Evolutionary conservation across 2,329 filamentous ascomycete species (phyloP).

Genomic region (Aspergillus pseudonomiae): DNA sequence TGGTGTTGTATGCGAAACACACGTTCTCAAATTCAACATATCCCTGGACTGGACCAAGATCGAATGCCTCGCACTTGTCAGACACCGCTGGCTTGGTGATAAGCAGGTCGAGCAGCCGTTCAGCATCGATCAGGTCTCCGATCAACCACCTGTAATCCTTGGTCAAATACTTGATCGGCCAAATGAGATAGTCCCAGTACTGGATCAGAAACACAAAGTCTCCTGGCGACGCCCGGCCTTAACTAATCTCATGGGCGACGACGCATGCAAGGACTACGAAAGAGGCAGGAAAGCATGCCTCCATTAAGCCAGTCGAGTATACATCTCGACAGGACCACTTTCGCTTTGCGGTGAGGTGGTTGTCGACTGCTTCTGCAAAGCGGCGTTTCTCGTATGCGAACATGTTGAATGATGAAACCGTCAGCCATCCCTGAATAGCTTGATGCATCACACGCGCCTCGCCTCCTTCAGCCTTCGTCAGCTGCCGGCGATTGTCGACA

Average conservation of each 20-base stretch:
- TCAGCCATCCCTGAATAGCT: neutral
- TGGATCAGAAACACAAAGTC: neutral
- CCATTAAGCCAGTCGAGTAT: neutral
- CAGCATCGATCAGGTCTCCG: neutral
- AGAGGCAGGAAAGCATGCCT: neutral
- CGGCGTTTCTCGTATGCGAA: neutral
- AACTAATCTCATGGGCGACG: neutral
- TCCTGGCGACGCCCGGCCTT: neutral
- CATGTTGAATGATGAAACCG: neutral
- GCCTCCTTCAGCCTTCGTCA: neutral
- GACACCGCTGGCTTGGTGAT: neutral
- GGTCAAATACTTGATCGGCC: neutral
- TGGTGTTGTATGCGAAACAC: constrained; percentile 56
- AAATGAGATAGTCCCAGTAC: neutral
- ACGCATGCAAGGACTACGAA: neutral
- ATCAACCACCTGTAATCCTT: neutral
- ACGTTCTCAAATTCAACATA: constrained; percentile 55
- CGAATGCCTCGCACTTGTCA: neutral
- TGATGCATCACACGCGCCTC: neutral
- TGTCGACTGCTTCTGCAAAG: neutral
- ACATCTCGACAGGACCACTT: neutral
- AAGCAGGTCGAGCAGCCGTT: neutral
- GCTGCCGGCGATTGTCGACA: neutral
- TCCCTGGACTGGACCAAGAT: constrained; percentile 29
- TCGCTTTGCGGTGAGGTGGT: neutral